Evolutionary conservation across 23 red algal species (phyloP), one percentile per base, ranked within the genome.

Genomic region (Gracilaria caudata): DNA sequence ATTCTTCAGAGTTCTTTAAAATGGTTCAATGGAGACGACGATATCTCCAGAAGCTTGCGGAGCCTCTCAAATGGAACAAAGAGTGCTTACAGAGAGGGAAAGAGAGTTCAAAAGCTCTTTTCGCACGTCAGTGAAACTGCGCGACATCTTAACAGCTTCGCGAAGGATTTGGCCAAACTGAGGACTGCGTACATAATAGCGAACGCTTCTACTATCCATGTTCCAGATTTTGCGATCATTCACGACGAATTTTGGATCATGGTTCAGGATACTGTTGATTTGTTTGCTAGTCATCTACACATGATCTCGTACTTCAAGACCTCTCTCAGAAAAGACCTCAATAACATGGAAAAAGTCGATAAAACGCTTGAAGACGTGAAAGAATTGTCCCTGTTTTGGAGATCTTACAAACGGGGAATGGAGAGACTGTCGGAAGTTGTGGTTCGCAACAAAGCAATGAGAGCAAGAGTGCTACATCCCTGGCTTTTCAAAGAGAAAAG

Each of bases 211-310:
- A 46, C 20, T 16, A 7, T 26, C 23, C 35, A 2, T 13, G 19
- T 28, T 19, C 21, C 39, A 75, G 70, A 47, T 47, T 46, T 75
- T 49, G 70, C 47, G 21, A 47, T 10, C 5, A 24, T 47, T 25
- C 70, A 75, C 49, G 70, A 75, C 4, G 70, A 75, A 25, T 33
- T 75, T 0, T 45, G 70, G 70, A 34, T 75, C 20, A 75, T 75
- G 43, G 23, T 75, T 23, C 70, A 75, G 37, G 38, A 75, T 75
- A 26, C 43, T 2, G 40, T 75, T 0, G 39, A 75, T 9, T 20
- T 49, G 33, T 46, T 75, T 7, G 43, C 47, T 40, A 75, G 70
- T 29, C 43, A 75, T 49, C 4, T 49, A 49, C 23, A 46, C 14
- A 43, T 17, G 20, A 75, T 75, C 35, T 45, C 37, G 7, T 24